A percentile compares a stretch with the other conserved stretches of the same genome.
Conservation (phyloP, 345 rosid species). For the Syzygium aqueum region DNA sequence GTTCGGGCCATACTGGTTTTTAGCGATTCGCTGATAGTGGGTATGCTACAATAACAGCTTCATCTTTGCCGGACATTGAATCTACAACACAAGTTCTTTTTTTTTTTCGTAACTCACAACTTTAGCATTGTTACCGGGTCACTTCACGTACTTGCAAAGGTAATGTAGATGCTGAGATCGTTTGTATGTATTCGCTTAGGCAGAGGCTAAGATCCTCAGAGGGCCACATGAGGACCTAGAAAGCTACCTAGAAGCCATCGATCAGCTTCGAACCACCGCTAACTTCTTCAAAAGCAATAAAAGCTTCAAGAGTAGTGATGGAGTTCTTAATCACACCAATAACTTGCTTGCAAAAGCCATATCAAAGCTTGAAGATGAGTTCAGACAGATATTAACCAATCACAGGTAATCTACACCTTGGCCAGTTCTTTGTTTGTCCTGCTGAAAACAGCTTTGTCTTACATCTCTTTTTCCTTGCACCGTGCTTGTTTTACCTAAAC, state of each 20-base stretch:
- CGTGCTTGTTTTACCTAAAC: neutral
- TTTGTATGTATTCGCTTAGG: constrained; percentile 18
- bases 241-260: constrained; percentile 85
- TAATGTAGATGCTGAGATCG: neutral
- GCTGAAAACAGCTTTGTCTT: neutral
- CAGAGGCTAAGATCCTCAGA: constrained; percentile 91
- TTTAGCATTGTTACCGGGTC: neutral
- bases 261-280: constrained; percentile 60
- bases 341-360: constrained; percentile 71
- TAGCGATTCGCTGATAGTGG: neutral
- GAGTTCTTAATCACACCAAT: constrained; percentile 60
- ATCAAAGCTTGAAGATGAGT: constrained; percentile 90
- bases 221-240: constrained; percentile 97
- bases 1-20: neutral
- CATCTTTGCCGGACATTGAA: neutral
- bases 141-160: neutral
- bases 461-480: neutral
- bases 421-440: constrained; percentile 2
- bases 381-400: constrained; percentile 57
- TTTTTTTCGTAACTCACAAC: neutral
- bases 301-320: constrained; percentile 49
- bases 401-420: constrained; percentile 41
- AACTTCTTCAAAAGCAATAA: constrained; percentile 61
- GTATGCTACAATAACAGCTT: neutral
- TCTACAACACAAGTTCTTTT: neutral